phyloP scores from a whole-genome alignment of 2,329 filamentous ascomycete species.

The Diaporthe helianthi region DNA sequence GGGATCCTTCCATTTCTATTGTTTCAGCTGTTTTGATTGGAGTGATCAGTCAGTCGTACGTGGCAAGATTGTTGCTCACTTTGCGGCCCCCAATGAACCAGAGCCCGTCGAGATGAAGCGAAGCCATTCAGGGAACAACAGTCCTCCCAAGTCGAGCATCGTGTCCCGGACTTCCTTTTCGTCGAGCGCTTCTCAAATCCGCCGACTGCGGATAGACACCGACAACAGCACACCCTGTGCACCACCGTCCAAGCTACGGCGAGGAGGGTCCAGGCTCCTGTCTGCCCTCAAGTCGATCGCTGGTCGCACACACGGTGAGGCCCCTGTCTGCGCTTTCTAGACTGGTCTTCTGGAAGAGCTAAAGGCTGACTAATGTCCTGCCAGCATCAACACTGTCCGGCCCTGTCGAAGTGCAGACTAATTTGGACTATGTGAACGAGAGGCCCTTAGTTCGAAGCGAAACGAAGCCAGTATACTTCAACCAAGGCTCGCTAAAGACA shows the following conservation, averaged over 20 bases:
- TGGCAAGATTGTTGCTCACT: background rate
- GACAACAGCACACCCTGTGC: constrained; percentile 35
- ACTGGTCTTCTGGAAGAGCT: background rate
- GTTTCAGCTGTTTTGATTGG: constrained; percentile 7
- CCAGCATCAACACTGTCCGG: constrained; percentile 32
- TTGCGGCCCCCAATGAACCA: constrained; percentile 5
- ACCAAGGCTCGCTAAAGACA: background rate
- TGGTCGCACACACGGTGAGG: constrained; percentile 37
- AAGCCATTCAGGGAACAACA: constrained; percentile 26
- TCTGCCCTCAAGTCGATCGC: constrained; percentile 46
- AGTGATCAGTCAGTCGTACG: background rate
- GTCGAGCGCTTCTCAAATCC: constrained; percentile 5
- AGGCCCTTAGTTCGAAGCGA: constrained; percentile 29
- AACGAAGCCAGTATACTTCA: constrained; percentile 28
- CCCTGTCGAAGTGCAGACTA: constrained; percentile 16
- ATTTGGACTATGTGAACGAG: constrained; percentile 13
- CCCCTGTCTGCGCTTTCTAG: too few relatives aligned
- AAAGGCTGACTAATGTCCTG: background rate
- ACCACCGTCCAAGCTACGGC: constrained; percentile 47
- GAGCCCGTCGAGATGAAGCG: constrained; percentile 33
- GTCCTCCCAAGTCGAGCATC: constrained; percentile 23
- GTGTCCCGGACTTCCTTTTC: constrained; percentile 12
- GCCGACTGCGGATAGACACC: background rate
- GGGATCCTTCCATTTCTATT: constrained; percentile 12
- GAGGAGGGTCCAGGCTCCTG: constrained; percentile 51